These are phyloP conservation scores for Colletotrichum sublineola DNA, from an alignment of 2,329 filamentous ascomycete species.

Conservation along the genomic window DNA sequence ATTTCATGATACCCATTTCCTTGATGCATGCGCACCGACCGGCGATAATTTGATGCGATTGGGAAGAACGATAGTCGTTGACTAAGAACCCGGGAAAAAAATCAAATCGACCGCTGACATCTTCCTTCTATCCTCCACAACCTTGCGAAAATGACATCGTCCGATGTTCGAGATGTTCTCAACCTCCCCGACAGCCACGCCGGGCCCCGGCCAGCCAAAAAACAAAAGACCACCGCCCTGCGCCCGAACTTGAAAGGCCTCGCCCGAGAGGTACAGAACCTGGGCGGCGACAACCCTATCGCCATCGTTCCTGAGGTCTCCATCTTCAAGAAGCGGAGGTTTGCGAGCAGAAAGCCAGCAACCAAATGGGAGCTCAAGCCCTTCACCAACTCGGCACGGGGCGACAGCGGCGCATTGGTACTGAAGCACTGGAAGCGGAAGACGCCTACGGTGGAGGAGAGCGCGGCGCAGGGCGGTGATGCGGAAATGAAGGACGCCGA, in stretches of 20 bases:
- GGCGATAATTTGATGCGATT: conserved; percentile 25
- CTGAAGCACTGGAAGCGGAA: conserved; percentile 86
- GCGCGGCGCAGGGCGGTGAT: conserved; percentile 43
- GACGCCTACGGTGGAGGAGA: conserved; percentile 58
- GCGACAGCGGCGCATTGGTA: conserved; percentile 72
- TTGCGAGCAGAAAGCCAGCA: conserved; percentile 67
- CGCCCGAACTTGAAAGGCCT: conserved; percentile 73
- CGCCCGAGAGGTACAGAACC: conserved; percentile 74
- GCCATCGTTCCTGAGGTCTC: conserved; percentile 73
- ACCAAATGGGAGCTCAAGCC: conserved; percentile 75
- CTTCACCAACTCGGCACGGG: conserved; percentile 84
- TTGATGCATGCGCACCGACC: conserved; percentile 15
- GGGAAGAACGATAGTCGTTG: background rate
- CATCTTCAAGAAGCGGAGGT: conserved; percentile 70
- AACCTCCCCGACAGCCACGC: conserved; percentile 75
- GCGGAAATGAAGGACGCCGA: conserved; percentile 52
- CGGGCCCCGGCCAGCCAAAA: conserved; percentile 75
- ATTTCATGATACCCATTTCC: conserved; percentile 16
- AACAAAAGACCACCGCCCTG: conserved; percentile 76
- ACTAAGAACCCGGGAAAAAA: conserved; percentile 19
- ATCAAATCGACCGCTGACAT: conserved; percentile 7
- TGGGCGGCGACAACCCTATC: conserved; percentile 76
- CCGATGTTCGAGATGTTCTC: conserved; percentile 90
- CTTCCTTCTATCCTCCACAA: conserved; percentile 3
- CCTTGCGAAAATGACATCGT: conserved; percentile 72